Base-by-base conservation (phyloP, 306 rosid species). In the Elaeagnus macrophylla region DNA sequence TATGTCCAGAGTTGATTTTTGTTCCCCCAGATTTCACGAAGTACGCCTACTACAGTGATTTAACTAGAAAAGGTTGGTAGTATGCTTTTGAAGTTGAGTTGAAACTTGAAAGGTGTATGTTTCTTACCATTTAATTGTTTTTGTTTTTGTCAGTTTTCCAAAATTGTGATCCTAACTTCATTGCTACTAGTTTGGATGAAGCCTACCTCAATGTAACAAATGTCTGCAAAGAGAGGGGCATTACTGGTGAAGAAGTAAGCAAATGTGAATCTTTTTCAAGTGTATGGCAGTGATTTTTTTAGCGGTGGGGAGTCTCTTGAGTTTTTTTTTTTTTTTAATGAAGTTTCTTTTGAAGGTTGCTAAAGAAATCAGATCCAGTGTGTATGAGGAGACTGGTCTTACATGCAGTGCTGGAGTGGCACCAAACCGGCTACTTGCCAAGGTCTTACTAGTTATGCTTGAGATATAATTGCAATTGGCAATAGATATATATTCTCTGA, bases 391-490 rank as follows among this genome's bases (percentile, higher is more conserved):
- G 75, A 91, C 97, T 39, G 96, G 94, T 68, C 89, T 91, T 69
- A 91, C 86, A 12, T 86, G 94, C 57, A 91, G 97, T 54, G 97
- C 91, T 68, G 97, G 97, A 67, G 89, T 91, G 55, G 97, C 94
- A 66, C 86, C 95, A 59, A 91, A 91, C 67, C 86, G 81, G 62
- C 54, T 86, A 53, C 95, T 91, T 70, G 94, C 96, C 19, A 86
- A 91, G 97, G 97, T 90, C 65, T 56, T 53, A 42, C 17, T 50
- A 20, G 20, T 32, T 57, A 51, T 56, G 64, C 49, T 5, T 0
- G 40, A 39, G 16, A 39, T 60, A 16, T 19, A 48, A 19, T 44
- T 6, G 32, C 39, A 15, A 19, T n/a, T n/a, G n/a, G n/a, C n/a
- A n/a, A n/a, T n/a, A n/a, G n/a, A n/a, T 58, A 6, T 62, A 25